phyloP scores from a whole-genome alignment of 495 filamentous ascomycete species.

The Aspergillus indologenus region DNA sequence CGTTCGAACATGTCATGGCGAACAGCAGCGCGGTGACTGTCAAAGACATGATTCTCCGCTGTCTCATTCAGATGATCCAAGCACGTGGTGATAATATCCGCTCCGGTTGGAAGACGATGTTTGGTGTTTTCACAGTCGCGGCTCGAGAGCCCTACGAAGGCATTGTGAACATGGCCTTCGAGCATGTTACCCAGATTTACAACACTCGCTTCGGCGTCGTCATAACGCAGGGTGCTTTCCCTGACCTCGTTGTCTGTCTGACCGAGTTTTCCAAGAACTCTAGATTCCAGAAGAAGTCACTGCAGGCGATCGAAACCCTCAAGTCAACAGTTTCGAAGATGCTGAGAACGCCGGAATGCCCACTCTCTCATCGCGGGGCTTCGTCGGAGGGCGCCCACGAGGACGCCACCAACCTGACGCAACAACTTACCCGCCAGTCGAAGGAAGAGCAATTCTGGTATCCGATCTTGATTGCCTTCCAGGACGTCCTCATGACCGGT shows the following conservation, averaged over 20 bases:
- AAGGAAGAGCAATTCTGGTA: slow-evolving; percentile 99
- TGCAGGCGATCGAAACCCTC: slow-evolving; percentile 92
- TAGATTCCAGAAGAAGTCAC: slow-evolving; percentile 94
- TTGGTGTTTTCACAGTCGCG: slow-evolving; percentile 95
- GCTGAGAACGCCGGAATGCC: slow-evolving; percentile 94
- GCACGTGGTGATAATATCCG: slow-evolving; percentile 93
- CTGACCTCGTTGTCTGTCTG: slow-evolving; percentile 91
- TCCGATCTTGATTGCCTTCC: slow-evolving; percentile 94
- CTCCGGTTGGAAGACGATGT: slow-evolving; percentile 98
- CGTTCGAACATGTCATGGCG: slow-evolving; percentile 94
- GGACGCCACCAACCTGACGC: slow-evolving; percentile 46
- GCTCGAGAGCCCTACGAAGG: slow-evolving; percentile 89
- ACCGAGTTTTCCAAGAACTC: slow-evolving; percentile 98
- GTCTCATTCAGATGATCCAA: slow-evolving; percentile 98
- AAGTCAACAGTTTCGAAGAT: slow-evolving; percentile 90
- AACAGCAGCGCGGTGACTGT: slow-evolving; percentile 87
- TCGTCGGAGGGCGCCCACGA: slow-evolving; percentile 39
- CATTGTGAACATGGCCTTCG: slow-evolving; percentile 94
- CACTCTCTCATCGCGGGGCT: slow-evolving; percentile 62
- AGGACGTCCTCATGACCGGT: slow-evolving; percentile 98
- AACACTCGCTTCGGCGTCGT: slow-evolving; percentile 95
- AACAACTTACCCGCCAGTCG: slow-evolving; percentile 55
- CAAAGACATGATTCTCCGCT: slow-evolving; percentile 97
- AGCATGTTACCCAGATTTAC: slow-evolving; percentile 97
- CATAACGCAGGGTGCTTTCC: slow-evolving; percentile 93